phyloP scores from a whole-genome alignment of 2,329 filamentous ascomycete genomes.

The Emergomyces africanus region DNA sequence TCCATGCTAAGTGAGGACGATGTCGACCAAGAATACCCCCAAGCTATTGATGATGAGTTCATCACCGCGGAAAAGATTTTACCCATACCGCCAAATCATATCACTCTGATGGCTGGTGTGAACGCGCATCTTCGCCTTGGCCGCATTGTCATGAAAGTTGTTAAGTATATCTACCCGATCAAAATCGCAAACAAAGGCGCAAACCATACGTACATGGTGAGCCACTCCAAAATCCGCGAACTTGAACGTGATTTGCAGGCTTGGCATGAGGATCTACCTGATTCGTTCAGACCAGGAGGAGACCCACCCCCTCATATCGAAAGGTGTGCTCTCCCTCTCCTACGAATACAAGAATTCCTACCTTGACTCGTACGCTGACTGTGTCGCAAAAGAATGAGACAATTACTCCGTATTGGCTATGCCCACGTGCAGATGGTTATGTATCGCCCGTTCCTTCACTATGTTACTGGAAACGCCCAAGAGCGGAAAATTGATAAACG shows the following conservation, averaged over 20 bases:
- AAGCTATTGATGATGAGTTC: slow-evolving; percentile 35
- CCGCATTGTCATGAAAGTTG: slow-evolving; percentile 47
- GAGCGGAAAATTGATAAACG: slow-evolving; percentile 44
- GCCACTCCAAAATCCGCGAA: slow-evolving; percentile 51
- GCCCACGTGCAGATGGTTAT: slow-evolving; percentile 53
- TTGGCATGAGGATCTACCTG: slow-evolving; percentile 57
- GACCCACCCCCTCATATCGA: slow-evolving; percentile 64
- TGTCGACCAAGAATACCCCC: slow-evolving; percentile 37
- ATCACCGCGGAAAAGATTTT: slow-evolving; percentile 34
- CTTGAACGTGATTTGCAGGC: slow-evolving; percentile 50
- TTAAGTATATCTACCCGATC: slow-evolving; percentile 51
- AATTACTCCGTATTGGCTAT: slow-evolving; percentile 50
- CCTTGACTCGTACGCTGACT: slow-evolving; percentile 2
- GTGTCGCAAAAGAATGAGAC: slow-evolving; percentile 36
- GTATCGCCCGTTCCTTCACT: slow-evolving; percentile 53
- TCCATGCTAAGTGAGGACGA: slow-evolving; percentile 38
- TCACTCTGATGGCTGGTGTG: slow-evolving; percentile 46
- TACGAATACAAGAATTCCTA: background rate
- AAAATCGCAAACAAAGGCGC: slow-evolving; percentile 35
- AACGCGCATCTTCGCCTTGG: slow-evolving; percentile 49
- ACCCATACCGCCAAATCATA: slow-evolving; percentile 42
- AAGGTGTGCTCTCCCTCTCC: slow-evolving; percentile 41
- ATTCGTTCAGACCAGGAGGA: slow-evolving; percentile 63
- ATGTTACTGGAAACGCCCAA: slow-evolving; percentile 42
- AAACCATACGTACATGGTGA: slow-evolving; percentile 48